Evolutionary conservation across 177 flowering plant genomes (phyloP).

Genomic region (Telopea speciosissima): DNA sequence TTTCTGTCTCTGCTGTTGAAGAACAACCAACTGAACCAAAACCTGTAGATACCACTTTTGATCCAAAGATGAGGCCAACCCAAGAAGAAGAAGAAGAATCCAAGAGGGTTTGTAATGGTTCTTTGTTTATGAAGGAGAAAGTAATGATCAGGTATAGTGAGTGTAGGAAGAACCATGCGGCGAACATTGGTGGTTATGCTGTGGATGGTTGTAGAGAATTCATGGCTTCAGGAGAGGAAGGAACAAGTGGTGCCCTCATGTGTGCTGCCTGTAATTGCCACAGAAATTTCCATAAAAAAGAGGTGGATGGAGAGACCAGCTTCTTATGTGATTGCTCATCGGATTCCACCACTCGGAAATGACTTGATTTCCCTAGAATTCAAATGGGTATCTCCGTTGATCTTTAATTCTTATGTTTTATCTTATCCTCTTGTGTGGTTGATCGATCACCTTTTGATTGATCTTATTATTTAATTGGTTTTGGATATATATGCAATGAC

Average conservation of each 20-base stretch:
- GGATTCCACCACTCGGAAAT: constrained; percentile 16
- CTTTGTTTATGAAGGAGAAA: constrained; percentile 7
- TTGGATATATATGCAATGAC: not conserved
- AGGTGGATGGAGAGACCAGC: constrained; percentile 12
- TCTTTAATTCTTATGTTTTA: not conserved
- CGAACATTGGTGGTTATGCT: constrained; percentile 35
- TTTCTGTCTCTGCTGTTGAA: not conserved
- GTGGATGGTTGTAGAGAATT: constrained; percentile 42
- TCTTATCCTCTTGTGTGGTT: not conserved
- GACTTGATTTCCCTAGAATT: not conserved
- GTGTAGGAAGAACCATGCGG: constrained; percentile 41
- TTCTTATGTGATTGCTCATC: constrained; percentile 20
- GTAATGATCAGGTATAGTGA: constrained; percentile 26
- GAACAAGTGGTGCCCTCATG: constrained; percentile 25
- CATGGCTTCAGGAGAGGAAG: constrained; percentile 38
- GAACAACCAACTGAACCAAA: not conserved
- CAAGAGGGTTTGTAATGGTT: constrained; percentile 19
- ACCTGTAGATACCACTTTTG: not conserved
- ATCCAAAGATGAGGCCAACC: constrained; percentile 18
- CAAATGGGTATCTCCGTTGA: constrained; percentile 4
- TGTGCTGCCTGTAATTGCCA: constrained; percentile 44
- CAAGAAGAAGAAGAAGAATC: constrained; percentile 17
- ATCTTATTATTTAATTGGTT: not conserved
- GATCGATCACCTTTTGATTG: not conserved
- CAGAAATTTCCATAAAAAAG: constrained; percentile 37